These are phyloP conservation scores for Zizania latifolia DNA, from an alignment of 176 grass and related monocot genomes.

Conservation along the genomic window DNA sequence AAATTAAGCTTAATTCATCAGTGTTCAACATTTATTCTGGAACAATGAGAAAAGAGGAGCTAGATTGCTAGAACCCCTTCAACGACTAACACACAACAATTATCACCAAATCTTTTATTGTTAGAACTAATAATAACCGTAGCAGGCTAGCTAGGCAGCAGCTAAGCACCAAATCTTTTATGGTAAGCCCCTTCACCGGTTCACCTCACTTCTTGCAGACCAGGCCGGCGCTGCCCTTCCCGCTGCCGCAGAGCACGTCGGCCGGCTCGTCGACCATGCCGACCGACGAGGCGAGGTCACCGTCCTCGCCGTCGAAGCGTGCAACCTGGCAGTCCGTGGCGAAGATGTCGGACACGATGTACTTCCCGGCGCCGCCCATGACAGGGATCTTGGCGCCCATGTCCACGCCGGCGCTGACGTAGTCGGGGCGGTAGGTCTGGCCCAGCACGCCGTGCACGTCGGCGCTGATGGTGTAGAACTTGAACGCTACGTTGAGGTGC, in stretches of 20 bases:
- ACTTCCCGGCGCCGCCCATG: constrained; percentile 34
- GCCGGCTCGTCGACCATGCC: constrained; percentile 15
- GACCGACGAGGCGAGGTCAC: background rate
- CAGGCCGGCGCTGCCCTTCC: constrained; percentile 33
- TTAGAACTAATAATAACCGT: background rate
- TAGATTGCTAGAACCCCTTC: background rate
- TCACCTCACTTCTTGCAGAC: constrained; percentile 52
- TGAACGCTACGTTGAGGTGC: constrained; percentile 55
- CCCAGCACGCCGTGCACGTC: constrained; percentile 57
- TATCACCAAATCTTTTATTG: background rate
- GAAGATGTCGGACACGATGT: constrained; percentile 38
- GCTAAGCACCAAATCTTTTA: constrained; percentile 15
- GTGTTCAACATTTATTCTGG: background rate
- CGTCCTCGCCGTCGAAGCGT: constrained; percentile 24
- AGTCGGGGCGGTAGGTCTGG: constrained; percentile 40
- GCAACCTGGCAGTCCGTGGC: constrained; percentile 40
- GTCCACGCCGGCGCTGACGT: constrained; percentile 40
- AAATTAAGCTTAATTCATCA: background rate
- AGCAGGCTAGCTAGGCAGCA: too few relatives aligned
- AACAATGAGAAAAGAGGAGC: background rate
- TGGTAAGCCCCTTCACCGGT: too few relatives aligned
- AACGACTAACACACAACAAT: background rate
- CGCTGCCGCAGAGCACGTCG: constrained; percentile 35
- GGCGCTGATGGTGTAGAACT: constrained; percentile 43
- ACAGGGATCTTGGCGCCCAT: constrained; percentile 41